phyloP scores from a whole-genome alignment of 2,329 filamentous ascomycete genomes.

The Magnaporthiopsis rhizophila region DNA sequence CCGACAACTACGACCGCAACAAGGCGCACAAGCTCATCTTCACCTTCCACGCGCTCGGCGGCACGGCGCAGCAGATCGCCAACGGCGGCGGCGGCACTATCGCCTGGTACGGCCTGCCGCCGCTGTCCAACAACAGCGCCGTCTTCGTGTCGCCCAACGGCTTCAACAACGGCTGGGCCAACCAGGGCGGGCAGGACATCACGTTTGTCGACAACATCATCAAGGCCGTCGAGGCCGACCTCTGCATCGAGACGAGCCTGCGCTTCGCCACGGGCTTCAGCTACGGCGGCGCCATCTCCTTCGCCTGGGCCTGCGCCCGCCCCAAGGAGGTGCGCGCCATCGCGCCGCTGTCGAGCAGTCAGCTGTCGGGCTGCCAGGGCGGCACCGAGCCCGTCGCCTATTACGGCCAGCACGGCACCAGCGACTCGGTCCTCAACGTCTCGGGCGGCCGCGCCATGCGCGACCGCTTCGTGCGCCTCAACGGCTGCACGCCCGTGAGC shows the following conservation, averaged over 20 bases:
- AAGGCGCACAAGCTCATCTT: conserved; percentile 33
- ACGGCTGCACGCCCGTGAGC: conserved; percentile 11
- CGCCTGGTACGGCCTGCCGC: conserved; percentile 31
- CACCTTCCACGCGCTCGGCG: conserved; percentile 31
- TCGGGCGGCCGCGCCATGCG: conserved; percentile 12
- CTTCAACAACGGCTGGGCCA: conserved; percentile 32
- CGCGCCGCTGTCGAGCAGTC: conserved; percentile 5
- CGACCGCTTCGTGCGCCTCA: conserved; percentile 14
- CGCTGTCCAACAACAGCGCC: conserved; percentile 25
- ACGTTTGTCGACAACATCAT: conserved; percentile 31
- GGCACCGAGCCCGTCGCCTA: conserved; percentile 12
- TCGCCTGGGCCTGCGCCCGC: conserved; percentile 31
- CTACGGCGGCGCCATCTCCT: conserved; percentile 35
- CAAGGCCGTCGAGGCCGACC: conserved; percentile 25
- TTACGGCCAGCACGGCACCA: conserved; percentile 14
- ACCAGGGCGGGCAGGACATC: conserved; percentile 32
- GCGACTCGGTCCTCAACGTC: conserved; percentile 13
- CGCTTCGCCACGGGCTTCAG: conserved; percentile 36
- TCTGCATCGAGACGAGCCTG: conserved; percentile 33
- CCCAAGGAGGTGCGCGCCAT: conserved; percentile 30
- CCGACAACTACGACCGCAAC: conserved; percentile 25
- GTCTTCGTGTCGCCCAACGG: conserved; percentile 37
- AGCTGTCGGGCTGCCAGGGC: conserved; percentile 5
- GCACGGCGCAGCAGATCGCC: conserved; percentile 28
- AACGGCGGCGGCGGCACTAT: conserved; percentile 21